Evolutionary conservation across 768 basidiomycete species (phyloP).

Genomic region (Amanita polypyramis): DNA sequence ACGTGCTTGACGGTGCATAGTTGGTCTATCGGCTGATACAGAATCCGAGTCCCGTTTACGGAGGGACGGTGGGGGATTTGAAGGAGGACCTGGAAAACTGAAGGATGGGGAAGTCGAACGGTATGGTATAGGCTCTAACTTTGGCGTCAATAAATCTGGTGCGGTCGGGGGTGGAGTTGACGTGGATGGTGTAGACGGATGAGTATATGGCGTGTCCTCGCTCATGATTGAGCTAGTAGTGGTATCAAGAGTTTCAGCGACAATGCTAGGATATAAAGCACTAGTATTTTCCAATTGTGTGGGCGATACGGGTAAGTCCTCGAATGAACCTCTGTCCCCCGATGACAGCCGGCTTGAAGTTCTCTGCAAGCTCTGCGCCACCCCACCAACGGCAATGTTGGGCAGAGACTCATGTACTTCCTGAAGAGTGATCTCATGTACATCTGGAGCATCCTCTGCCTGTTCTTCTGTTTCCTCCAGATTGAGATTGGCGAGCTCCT

Average conservation of each 20-base stretch:
- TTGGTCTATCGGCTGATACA: conserved; percentile 16
- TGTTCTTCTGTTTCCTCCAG: not conserved
- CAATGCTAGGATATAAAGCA: conserved; percentile 8
- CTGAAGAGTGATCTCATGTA: not conserved
- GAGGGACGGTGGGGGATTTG: not conserved
- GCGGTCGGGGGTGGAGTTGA: conserved; percentile 13
- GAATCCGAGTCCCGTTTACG: not conserved
- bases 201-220: conserved; percentile 11
- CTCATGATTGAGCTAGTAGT: conserved; percentile 16
- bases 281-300: conserved; percentile 4
- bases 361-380: not conserved
- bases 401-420: conserved; percentile 1
- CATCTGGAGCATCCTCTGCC: not conserved
- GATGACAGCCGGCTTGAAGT: not conserved
- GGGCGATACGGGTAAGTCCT: conserved; percentile 7
- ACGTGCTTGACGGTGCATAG: conserved; percentile 33
- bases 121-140: conserved; percentile 16
- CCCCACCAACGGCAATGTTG: not conserved
- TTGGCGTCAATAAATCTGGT: conserved; percentile 15
- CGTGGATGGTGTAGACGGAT: not conserved
- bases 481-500: conserved; percentile 38
- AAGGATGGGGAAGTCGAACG: conserved; percentile 9
- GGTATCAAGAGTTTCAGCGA: conserved; percentile 6
- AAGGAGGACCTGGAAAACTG: not conserved
- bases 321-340: not conserved